Base-by-base conservation (phyloP, 306 rosid genomes). In the Notholithocarpus densiflorus region DNA sequence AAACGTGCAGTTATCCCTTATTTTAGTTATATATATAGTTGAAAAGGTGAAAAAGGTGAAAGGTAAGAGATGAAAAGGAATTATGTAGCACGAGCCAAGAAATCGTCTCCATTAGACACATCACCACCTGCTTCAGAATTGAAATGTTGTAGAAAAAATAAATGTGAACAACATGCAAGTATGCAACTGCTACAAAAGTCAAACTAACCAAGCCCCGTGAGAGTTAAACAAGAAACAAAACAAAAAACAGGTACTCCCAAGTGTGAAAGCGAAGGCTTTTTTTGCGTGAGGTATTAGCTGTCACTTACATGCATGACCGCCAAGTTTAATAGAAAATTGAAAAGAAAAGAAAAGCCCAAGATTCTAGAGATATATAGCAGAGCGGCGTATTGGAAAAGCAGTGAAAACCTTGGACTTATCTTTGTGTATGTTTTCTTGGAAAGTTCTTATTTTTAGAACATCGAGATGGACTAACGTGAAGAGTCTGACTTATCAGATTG, bases 221-320 rank as follows among this genome's bases (percentile, higher is more conserved):
- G 11, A 0, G 45, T 37, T 37, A 8, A 40, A 40, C 40, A 34
- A 34, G 4, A 31, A 31, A 31, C 5, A 32, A 74, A 61, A 71
- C 26, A 53, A 15, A 64, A 75, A 66, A 48, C 53, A 68, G 77
- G 75, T 5, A 78, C 69, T 74, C 43, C 45, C 80, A 64, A 85
- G 82, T 88, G 82, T 92, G 98, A 94, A 92, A 86, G 89, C 74
- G 66, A 56, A 3, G 61, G 62, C 45, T 52, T 78, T 78, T 86
- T 82, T 85, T 75, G 75, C 83, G 73, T 75, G 83, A 70, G 74
- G 79, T 74, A 74, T 69, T 69, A 83, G 89, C 95, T 87, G 98
- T 79, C 92, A 89, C 13, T 21, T 51, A 40, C 74, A 70, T 62
- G 76, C 75, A 66, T 37, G 52, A 77, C 86, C 71, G 43, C 31